Percentiles rank a stretch among this genome's conserved stretches.
phyloP scores from a whole-genome alignment of 2,329 filamentous ascomycete species.

The Talaromyces sp. region DNA sequence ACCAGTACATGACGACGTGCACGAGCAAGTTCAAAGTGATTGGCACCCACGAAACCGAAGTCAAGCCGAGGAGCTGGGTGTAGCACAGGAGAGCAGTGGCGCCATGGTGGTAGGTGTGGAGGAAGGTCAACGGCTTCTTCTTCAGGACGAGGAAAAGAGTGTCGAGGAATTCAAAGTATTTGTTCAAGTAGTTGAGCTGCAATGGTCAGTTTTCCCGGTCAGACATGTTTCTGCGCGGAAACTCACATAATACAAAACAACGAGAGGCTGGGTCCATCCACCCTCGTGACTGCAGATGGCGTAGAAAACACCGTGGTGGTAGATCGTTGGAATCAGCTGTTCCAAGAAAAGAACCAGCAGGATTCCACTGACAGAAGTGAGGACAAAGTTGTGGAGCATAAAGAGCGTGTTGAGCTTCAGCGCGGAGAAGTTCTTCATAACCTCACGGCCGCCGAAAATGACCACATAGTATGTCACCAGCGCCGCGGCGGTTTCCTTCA shows the following conservation, averaged over 20 bases:
- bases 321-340: slow-evolving; percentile 80
- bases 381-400: slow-evolving; percentile 93
- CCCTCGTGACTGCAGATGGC: slow-evolving; percentile 73
- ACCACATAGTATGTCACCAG: slow-evolving; percentile 86
- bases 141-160: slow-evolving; percentile 97
- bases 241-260: slow-evolving; percentile 94
- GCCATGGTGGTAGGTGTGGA: slow-evolving; percentile 98
- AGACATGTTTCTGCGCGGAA: neutral
- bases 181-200: slow-evolving; percentile 95
- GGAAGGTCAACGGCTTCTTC: slow-evolving; percentile 99
- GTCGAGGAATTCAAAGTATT: slow-evolving; percentile 92
- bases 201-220: slow-evolving; percentile 34
- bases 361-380: slow-evolving; percentile 77
- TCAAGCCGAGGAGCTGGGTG: slow-evolving; percentile 89
- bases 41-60: slow-evolving; percentile 89
- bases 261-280: slow-evolving; percentile 89
- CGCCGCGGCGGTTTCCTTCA: slow-evolving; percentile 75
- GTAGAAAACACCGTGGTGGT: slow-evolving; percentile 77
- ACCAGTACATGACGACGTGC: slow-evolving; percentile 99
- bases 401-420: slow-evolving; percentile 86
- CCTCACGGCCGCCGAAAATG: slow-evolving; percentile 86
- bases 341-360: slow-evolving; percentile 84
- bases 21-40: slow-evolving; percentile 90
- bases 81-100: slow-evolving; percentile 96
- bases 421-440: slow-evolving; percentile 82